Evolutionary conservation across 495 filamentous ascomycete genomes (phyloP), one percentile per base, ranked within the genome.

Genomic region (Aspergillus diversus): DNA sequence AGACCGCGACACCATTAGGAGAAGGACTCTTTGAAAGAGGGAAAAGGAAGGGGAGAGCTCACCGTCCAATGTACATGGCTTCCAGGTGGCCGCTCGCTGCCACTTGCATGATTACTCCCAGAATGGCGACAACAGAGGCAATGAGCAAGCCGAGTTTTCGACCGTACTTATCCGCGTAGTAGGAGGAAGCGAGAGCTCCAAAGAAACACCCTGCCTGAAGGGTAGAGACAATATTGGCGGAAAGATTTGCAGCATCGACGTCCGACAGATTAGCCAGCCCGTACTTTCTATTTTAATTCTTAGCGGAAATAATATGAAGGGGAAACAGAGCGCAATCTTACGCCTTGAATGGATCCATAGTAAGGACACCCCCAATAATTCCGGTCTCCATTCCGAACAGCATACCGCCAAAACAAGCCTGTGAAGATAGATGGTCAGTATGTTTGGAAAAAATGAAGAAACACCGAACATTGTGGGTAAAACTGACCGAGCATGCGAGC

Each of bases 371-470:
- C 37, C 89, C 88, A 54, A 91, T 91, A 67, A 90, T 90, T 50
- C 87, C 86, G 4, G 83, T 84, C 69, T 91, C 89, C 71, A 90
- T 89, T 6, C 90, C 89, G 52, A 89, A 80, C 32, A 78, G 81
- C 85, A 89, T 91, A 62, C 90, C 90, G 47, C 90, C 90, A 63
- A 91, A 93, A 75, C 90, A 91, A 5, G 87, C 86, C 84, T 85
- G 56, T 55, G 7, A 46, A 17, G 42, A 31, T 35, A 13, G 33
- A 35, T 37, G 16, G 37, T 66, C 35, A 71, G 63, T 17, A 17
- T 33, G 11, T n/a, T 21, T 27, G 47, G 47, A 9, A 5, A 17
- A 21, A 7, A 9, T 9, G 11, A 52, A 61, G 32, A 32, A 11
- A 4, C 48, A 31, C 32, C 4, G 6, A 13, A 33, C 12, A 48